Evolutionary conservation across 768 basidiomycete species (phyloP).

Genomic region (Sarcodon sp.): DNA sequence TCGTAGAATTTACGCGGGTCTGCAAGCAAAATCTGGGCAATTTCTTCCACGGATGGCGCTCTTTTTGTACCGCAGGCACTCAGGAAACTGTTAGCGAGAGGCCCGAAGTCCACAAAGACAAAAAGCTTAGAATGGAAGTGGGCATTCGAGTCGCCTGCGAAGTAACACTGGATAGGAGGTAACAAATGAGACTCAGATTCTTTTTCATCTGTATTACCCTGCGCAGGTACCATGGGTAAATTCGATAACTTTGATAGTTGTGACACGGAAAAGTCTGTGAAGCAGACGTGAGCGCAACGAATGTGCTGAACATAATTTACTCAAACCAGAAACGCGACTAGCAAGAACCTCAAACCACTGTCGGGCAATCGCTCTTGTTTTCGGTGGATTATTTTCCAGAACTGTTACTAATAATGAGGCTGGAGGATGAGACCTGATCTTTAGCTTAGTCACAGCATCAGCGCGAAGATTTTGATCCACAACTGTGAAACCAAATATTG

Average conservation of each 20-base stretch:
- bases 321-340: slow-evolving; percentile 40
- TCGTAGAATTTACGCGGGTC: slow-evolving; percentile 64
- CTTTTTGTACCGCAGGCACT: slow-evolving; percentile 77
- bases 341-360: slow-evolving; percentile 62
- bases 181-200: slow-evolving; percentile 27
- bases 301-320: neutral
- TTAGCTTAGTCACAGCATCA: slow-evolving; percentile 49
- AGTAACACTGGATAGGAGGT: slow-evolving; percentile 57
- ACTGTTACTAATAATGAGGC: slow-evolving; percentile 42
- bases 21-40: slow-evolving; percentile 53
- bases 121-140: slow-evolving; percentile 74
- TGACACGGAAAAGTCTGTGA: slow-evolving; percentile 40
- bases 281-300: neutral
- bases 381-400: slow-evolving; percentile 48
- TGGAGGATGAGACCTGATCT: slow-evolving; percentile 59
- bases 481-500: slow-evolving; percentile 63
- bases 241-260: slow-evolving; percentile 47
- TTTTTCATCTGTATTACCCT: slow-evolving; percentile 2
- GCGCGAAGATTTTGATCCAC: slow-evolving; percentile 38
- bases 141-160: slow-evolving; percentile 37
- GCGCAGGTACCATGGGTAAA: slow-evolving; percentile 55
- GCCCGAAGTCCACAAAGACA: slow-evolving; percentile 81
- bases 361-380: slow-evolving; percentile 36
- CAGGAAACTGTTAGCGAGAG: slow-evolving; percentile 72
- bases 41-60: slow-evolving; percentile 79